Evolutionary conservation across 345 rosid genomes (phyloP).

Genomic region (Lepidium africanum): DNA sequence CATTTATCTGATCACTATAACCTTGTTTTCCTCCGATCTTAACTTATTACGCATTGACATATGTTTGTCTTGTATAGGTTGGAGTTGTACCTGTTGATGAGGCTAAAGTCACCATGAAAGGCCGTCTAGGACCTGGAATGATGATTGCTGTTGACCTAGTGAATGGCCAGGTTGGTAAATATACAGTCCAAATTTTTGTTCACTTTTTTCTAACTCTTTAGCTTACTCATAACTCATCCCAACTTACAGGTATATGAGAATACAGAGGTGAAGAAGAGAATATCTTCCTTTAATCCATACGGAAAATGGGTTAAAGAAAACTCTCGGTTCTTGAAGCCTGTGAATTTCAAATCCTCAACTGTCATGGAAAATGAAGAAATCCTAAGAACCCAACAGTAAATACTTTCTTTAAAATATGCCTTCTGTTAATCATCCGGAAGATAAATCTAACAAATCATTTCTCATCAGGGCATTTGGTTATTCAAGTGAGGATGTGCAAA

Average conservation of each 20-base stretch:
- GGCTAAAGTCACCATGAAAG: constrained; percentile 84
- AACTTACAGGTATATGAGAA: constrained; percentile 83
- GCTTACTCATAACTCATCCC: background rate
- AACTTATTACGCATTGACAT: background rate
- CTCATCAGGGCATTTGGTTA: constrained; percentile 80
- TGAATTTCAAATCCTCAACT: constrained; percentile 54
- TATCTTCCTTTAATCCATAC: constrained; percentile 72
- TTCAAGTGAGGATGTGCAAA: constrained; percentile 98
- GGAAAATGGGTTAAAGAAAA: constrained; percentile 88
- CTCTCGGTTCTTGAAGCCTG: constrained; percentile 60
- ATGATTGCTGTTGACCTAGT: constrained; percentile 87
- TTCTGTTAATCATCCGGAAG: background rate
- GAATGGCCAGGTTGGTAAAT: constrained; percentile 75
- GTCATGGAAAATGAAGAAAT: constrained; percentile 72
- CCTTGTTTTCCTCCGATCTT: background rate
- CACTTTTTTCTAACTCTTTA: background rate
- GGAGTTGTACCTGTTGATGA: constrained; percentile 98
- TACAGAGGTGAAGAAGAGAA: constrained; percentile 80
- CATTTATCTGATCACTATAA: background rate
- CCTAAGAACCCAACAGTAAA: constrained; percentile 89
- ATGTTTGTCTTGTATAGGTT: constrained; percentile 43
- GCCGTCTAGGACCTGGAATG: constrained; percentile 99
- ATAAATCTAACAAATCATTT: background rate
- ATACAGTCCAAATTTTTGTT: background rate
- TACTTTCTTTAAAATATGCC: background rate